Evolutionary conservation across 2,329 filamentous ascomycete genomes (phyloP), one percentile per base, ranked within the genome.

Genomic region (Elsinoe fawcettii): DNA sequence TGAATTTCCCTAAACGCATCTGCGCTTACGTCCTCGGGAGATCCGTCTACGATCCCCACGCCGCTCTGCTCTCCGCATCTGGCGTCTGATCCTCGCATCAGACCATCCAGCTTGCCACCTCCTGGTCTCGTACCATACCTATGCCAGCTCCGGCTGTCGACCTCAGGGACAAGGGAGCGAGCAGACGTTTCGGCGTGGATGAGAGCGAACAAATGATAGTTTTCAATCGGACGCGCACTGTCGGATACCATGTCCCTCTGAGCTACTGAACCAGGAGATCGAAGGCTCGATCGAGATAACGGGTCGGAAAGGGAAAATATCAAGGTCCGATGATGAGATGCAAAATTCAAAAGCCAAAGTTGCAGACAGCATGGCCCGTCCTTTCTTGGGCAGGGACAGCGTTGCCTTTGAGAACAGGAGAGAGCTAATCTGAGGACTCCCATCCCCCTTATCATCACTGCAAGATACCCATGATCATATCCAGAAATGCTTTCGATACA

Each of bases 211-310:
- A 63, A 63, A 66, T 44, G 65, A 68, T 70, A 70, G 68, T 70
- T 70, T 70, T 70, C 68, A 70, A 70, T 68, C 68, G 67, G 62
- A 67, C 63, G 41, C 61, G 63, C 63, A 58, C 64, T 63, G 54
- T 67, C 62, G 68, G 66, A 68, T 65, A 65, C 65, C 34, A 37
- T 14, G 9, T 7, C 14, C 14, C 34, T 3, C 3, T 12, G 9
- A 37, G 34, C 34, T 37, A 20, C 12, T 30, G 34, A 36, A 39
- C n/a, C 32, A 20, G 20, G n/a, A n/a, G n/a, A n/a, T n/a, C n/a
- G n/a, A n/a, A n/a, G n/a, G n/a, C n/a, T n/a, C n/a, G n/a, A n/a
- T n/a, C n/a, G n/a, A n/a, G 57, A 58, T 55, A 46, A 59, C 55
- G 54, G 49, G 36, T 32, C 37, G 56, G 46, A 36, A 32, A 27